Base-by-base conservation (phyloP, 1,284 basidiomycete species). In the Ustilago trichophora region DNA sequence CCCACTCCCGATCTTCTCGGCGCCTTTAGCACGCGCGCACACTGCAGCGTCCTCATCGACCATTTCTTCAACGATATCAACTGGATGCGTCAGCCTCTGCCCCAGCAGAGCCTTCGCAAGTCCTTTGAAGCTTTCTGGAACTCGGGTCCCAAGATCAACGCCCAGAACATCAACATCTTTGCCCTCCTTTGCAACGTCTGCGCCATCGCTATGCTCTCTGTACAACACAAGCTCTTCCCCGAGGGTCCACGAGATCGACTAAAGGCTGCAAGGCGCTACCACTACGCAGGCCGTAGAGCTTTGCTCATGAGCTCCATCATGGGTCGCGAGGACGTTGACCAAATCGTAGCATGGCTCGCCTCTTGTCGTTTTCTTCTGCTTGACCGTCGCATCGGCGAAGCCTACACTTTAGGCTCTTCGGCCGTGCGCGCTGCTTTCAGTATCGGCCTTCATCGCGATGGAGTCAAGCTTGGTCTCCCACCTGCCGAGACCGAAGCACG, bases 391-490 rank as follows among this genome's bases (percentile, higher is more conserved):
- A 75, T 78, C 24, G 52, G 51, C 12, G 74, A 75, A 27, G 68
- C 67, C 6, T 79, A 73, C 53, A 75, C 68, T 5, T 27, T 49
- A 9, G 59, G 62, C 12, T 71, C 65, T 11, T 69, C 70, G 13
- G 63, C 66, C 3, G 75, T 78, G 0, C 53, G 62, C 12, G 57
- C 70, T 22, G 70, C 74, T 13, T 70, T 71, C 45, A 65, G 67
- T 24, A 70, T 80, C 35, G 76, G 77, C 3, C 58, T 80, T n/a
- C 77, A 80, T 41, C 72, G 78, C 11, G 77, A 80, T 31, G 77
- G 75, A 12, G 53, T 67, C 18, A 58, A 59, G 34, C 54, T 75
- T 9, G 73, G 73, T 3, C 59, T 79, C 6, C 47, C 60, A 2
- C 45, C 51, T 0, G 67, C 51, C 26, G 70, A 72, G 36, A 70